Evolutionary conservation across 106 monocot species (phyloP), one percentile per base, ranked within the genome.

Genomic region (Alisma plantagoaquatica): DNA sequence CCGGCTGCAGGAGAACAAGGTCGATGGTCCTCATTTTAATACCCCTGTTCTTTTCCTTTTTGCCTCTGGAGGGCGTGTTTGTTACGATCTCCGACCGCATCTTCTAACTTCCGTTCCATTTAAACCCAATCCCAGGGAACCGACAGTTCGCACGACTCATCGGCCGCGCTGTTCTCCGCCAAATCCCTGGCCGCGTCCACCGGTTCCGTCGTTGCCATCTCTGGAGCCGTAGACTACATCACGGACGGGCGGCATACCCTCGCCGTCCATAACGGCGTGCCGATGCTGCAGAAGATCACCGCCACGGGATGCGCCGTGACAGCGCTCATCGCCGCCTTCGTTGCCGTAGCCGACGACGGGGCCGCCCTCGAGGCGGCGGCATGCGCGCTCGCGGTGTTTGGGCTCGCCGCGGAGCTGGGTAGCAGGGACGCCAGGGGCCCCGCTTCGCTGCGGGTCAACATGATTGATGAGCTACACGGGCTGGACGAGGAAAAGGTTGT

Each of bases 281-380:
- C 75, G 21, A 81, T 96, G 88, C 52, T 96, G 77, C 94, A 84
- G 64, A 87, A 80, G 62, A 83, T 87, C 46, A 87, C 93, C 0
- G 93, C 83, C 9, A 87, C 79, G 2, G 93, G 87, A 10, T 87
- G 87, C 51, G 75, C 83, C 0, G 83, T 80, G 49, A 87, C 80
- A 14, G 93, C 93, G 1, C 77, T 94, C 11, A 75, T 87, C 25
- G 66, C 93, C 4, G 84, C 87, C 43, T 96, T 88, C 51, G 74
- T 88, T 43, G 77, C 94, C 0, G 68, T 81, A 12, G n/a, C n/a
- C n/a, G 66, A 77, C 32, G 84, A 76, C 6, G 67, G 59, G 8
- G 55, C 64, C 19, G 41, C 77, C 2, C 31, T 96, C 2, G 75
- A 75, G 56, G 94, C 81, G 28, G 71, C 81, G 3, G 70, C 73